Evolutionary conservation across 2,329 filamentous ascomycete species (phyloP), one percentile per base, ranked within the genome.

Genomic region (Phialophora chinensis): DNA sequence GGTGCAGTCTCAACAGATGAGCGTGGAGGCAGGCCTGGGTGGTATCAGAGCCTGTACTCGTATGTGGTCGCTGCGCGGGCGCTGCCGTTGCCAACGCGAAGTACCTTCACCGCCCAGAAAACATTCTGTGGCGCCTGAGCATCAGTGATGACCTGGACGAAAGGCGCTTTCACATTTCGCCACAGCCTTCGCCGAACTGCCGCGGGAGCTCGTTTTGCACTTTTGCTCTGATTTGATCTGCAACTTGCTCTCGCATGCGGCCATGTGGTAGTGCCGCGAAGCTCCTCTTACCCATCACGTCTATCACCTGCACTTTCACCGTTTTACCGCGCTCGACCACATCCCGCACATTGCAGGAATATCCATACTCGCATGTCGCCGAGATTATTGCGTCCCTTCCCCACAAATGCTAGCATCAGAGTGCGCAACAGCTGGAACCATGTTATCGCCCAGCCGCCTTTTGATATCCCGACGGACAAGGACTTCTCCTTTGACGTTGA

Each of bases 161-260:
- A 83, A 1, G 79, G 80, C 33, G 71, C 71, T 29, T 69, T 68
- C 0, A 80, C 79, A 5, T 74, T 74, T 77, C 62, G 75, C 72
- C 2, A 82, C 77, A 8, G 82, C 68, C 65, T 81, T 79, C 0
- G 78, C 76, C 76, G 54, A 80, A 78, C 57, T 76, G 76, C 1
- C 78, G 76, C 33, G 79, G 76, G 17, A 74, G 70, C 61, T 80
- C 77, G 52, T 74, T 72, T 61, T 76, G 72, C 75, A 77, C 79
- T 0, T 76, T 74, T 4, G 47, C 58, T 0, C 72, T 67, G 42
- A 75, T 70, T 10, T 73, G 75, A 63, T 73, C 75, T 1, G 78
- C 78, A 0, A 78, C 74, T 10, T 44, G 29, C 7, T 57, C 49
- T 23, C 59, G 57, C 47, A 69, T 64, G 27, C 60, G 33, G 3